phyloP scores from a whole-genome alignment of 225 moss, liverwort and hornwort genomes.

The Neckera pumila region DNA sequence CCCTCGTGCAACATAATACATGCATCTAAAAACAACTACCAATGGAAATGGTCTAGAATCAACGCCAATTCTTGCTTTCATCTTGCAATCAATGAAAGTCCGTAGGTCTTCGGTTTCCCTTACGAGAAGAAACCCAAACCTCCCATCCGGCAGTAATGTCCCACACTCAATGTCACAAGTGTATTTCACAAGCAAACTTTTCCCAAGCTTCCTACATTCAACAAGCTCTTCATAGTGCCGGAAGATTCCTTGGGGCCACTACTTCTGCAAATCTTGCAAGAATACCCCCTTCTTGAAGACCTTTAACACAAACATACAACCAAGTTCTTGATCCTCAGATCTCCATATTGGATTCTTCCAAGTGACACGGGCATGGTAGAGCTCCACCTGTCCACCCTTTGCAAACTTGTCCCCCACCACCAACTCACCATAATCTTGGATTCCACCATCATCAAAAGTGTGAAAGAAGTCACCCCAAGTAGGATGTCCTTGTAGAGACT shows the following conservation, averaged over 20 bases:
- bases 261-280: neutral
- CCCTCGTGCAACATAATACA: neutral
- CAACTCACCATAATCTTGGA: fast-evolving
- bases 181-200: fast-evolving
- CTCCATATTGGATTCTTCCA: fast-evolving
- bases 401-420: neutral
- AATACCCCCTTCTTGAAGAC: neutral
- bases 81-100: neutral
- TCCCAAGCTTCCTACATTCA: fast-evolving
- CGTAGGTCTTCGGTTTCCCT: neutral
- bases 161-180: fast-evolving
- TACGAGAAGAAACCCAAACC: neutral
- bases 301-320: neutral
- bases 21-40: fast-evolving
- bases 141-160: neutral
- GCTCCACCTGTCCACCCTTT: neutral
- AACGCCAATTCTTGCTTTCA: neutral
- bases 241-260: neutral
- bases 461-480: neutral
- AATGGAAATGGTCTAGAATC: neutral
- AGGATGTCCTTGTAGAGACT: neutral
- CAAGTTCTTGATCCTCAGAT: fast-evolving
- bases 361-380: neutral
- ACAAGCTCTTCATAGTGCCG: fast-evolving
- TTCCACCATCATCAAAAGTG: neutral